Percentiles rank a stretch among this genome's conserved stretches.
phyloP scores from a whole-genome alignment of 2,329 filamentous ascomycete species.

The Botrytis sinoallii region DNA sequence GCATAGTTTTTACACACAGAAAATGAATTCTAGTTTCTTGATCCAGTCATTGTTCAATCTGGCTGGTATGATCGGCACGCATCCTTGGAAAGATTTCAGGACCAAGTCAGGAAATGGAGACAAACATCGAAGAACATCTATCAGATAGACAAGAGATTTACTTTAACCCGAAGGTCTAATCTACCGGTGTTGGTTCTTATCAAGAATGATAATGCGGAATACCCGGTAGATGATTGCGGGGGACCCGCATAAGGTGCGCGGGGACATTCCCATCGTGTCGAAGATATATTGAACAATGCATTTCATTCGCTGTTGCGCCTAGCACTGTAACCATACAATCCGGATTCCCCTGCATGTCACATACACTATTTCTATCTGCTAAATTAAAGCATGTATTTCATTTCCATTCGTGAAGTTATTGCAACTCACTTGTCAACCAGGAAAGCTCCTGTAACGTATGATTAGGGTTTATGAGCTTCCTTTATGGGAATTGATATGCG shows the following conservation, averaged over 20 bases:
- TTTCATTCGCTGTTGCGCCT: constrained; percentile 9
- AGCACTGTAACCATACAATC: background rate
- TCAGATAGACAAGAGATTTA: background rate
- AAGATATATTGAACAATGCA: background rate
- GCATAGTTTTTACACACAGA: background rate
- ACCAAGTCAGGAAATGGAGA: constrained; percentile 3
- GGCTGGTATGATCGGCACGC: background rate
- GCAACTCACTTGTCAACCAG: background rate
- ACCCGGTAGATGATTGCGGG: constrained; percentile 7
- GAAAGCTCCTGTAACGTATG: background rate
- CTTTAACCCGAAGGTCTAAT: background rate
- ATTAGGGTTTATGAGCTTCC: constrained; percentile 7
- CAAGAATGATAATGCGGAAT: background rate
- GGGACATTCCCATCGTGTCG: background rate
- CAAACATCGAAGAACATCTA: background rate
- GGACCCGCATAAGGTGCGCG: constrained; percentile 7
- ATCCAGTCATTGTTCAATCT: background rate
- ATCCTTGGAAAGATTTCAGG: background rate
- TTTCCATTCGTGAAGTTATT: background rate
- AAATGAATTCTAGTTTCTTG: background rate
- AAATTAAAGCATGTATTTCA: background rate
- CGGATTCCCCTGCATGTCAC: constrained; percentile 11
- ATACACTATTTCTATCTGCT: constrained; percentile 10
- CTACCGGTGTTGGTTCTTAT: background rate
- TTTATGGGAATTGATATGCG: constrained; percentile 12